Evolutionary conservation across 768 basidiomycete genomes (phyloP), one percentile per base, ranked within the genome.

Genomic region (Kwoniella sp.): DNA sequence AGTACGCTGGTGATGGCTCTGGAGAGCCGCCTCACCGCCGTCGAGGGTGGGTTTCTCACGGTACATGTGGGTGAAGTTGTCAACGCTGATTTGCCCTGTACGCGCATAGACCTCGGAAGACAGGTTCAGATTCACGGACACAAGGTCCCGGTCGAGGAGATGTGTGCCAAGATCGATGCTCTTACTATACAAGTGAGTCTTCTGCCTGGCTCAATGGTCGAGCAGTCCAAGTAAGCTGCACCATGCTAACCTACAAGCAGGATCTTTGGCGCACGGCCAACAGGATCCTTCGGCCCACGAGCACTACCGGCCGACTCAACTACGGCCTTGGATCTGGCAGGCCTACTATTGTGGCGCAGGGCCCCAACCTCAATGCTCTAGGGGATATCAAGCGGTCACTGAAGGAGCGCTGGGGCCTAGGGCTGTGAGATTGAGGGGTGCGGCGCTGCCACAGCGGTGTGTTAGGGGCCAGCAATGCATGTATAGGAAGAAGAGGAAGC

Each of bases 1-100:
- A 87, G 85, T 20, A 86, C 84, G 42, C 76, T 98, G 57, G 87
- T 90, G 78, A 98, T 98, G 93, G 88, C 89, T 2, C 75, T 96
- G 38, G 91, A 95, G 76, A 89, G 87, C 65, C 77, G 87, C 27
- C 48, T 65, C 52, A 65, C 67, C 11, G 69, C 67, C 39, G 73
- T 70, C 5, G 80, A 86, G 12, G 75, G 64, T 67, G 63, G 57
- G 73, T 75, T 22, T n/a, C n/a, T n/a, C n/a, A n/a, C n/a, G n/a
- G n/a, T n/a, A n/a, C n/a, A 37, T 49, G 27, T 48, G 49, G 41
- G 8, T 32, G 3, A n/a, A 20, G n/a, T n/a, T n/a, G 12, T 20
- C n/a, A n/a, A 20, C 61, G 62, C 54, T 46, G 40, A 39, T 39
- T 88, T 91, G 8, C 88, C 89, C 68, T 36, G 2, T 28, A n/a